Evolutionary conservation across 352 stramenopile genomes (phyloP), one percentile per base, ranked within the genome.

Genomic region (Phytophthora podocarpi): DNA sequence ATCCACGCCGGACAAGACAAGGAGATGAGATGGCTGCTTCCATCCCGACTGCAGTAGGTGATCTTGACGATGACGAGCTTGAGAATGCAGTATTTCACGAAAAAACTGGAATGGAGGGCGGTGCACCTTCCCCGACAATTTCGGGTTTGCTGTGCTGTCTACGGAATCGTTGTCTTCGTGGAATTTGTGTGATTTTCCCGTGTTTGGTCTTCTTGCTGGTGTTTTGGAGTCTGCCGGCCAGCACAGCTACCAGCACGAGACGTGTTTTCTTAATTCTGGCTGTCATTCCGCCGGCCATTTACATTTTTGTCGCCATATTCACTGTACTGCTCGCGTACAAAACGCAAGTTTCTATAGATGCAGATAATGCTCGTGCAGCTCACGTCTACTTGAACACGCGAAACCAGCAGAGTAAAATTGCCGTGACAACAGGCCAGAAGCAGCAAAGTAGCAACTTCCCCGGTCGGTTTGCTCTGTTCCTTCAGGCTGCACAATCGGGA

Each of bases 81-180:
- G 80, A 88, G 43, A 87, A 78, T 37, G 78, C 80, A 4, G 78
- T 86, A 15, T 91, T 84, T 65, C 66, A 86, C 42, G 82, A 91
- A 21, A 84, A 82, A 34, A 61, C 86, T 24, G 58, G 52, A 4
- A 36, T 66, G 21, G 34, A 13, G 11, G 37, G 35, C 7, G 58
- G 72, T 20, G 53, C 73, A 21, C 70, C 72, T 10, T 72, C 70
- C 2, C 71, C 52, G 1, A 63, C 55, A 13, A 82, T 90, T 65
- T 72, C 85, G 20, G 31, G 53, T 0, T 51, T 91, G 40, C 64
- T 91, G 1, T 93, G 78, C 59, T 91, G 85, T 60, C 49, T 91
- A 0, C 75, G 77, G 7, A 91, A 77, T 41, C 76, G 82, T 24
- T 88, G 83, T 57, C 62, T 93, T 13, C 47, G 59, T 31, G 64